Evolutionary conservation across 192 early-diverging fungal species (phyloP).

Genomic region (Haplosporangium gracile): DNA sequence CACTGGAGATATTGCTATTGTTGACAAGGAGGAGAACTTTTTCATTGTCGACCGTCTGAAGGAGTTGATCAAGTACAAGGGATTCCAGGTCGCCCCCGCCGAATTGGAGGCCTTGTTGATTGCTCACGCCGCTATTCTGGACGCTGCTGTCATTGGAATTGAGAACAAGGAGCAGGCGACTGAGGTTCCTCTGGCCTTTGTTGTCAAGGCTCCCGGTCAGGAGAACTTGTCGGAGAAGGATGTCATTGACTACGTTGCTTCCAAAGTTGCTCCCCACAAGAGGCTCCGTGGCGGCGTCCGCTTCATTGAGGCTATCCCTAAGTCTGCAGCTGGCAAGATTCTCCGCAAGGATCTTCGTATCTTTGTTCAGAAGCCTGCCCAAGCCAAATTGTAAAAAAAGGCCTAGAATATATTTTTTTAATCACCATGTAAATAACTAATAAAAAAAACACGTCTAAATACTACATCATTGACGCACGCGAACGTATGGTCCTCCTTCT

Average conservation of each 20-base stretch:
- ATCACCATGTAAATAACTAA: slow-evolving; percentile 1
- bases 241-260: slow-evolving; percentile 69
- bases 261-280: slow-evolving; percentile 80
- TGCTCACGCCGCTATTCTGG: slow-evolving; percentile 76
- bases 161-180: slow-evolving; percentile 74
- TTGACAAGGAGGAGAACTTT: slow-evolving; percentile 75
- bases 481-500: background rate
- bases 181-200: slow-evolving; percentile 84
- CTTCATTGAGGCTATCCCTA: slow-evolving; percentile 80
- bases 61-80: slow-evolving; percentile 95
- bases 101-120: slow-evolving; percentile 86
- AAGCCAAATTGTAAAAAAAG: slow-evolving; percentile 39
- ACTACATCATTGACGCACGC: background rate
- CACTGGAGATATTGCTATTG: slow-evolving; percentile 84
- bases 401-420: background rate
- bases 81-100: slow-evolving; percentile 85
- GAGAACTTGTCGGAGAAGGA: slow-evolving; percentile 56
- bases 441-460: background rate
- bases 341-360: slow-evolving; percentile 78
- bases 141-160: slow-evolving; percentile 77
- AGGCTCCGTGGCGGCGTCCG: slow-evolving; percentile 81
- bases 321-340: slow-evolving; percentile 87
- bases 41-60: slow-evolving; percentile 84
- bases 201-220: slow-evolving; percentile 70
- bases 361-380: background rate